Percentiles rank a stretch among this genome's conserved stretches.
phyloP scores from a whole-genome alignment of 305 asterid species.

The Fraxinus paxiana region DNA sequence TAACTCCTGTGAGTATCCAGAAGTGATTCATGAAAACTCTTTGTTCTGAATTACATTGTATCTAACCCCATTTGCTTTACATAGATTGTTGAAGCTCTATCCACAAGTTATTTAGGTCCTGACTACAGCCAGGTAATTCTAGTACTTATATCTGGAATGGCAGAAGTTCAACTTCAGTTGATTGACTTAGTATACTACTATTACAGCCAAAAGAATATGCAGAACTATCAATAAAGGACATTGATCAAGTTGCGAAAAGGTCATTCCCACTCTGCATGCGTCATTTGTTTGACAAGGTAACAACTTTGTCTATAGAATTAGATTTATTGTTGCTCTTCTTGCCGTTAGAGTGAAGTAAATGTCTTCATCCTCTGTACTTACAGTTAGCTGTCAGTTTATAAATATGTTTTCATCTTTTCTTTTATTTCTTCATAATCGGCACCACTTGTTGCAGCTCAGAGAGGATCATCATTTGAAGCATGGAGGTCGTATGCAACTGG shows the following conservation, averaged over 20 bases:
- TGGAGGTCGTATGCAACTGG: constrained; percentile 94
- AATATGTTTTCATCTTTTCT: not conserved
- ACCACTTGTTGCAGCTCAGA: constrained; percentile 54
- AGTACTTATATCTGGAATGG: not conserved
- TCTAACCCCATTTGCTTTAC: constrained; percentile 31
- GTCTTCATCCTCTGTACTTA: constrained; percentile 18
- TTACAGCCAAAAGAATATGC: constrained; percentile 65
- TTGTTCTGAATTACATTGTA: constrained; percentile 17
- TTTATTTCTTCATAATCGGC: not conserved
- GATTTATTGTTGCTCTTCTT: constrained; percentile 11
- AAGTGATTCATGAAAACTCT: constrained; percentile 17
- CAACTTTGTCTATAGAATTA: constrained; percentile 12
- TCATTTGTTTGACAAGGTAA: constrained; percentile 82
- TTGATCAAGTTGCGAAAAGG: constrained; percentile 77
- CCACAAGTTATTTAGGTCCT: constrained; percentile 85
- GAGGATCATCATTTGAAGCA: constrained; percentile 99
- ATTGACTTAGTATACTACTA: constrained; percentile 28
- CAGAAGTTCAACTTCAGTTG: constrained; percentile 21
- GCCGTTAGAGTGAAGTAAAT: not conserved
- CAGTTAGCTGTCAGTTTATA: not conserved
- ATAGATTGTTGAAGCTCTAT: constrained; percentile 82
- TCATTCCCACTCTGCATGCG: constrained; percentile 97
- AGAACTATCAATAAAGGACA: constrained; percentile 73
- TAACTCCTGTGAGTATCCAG: constrained; percentile 73
- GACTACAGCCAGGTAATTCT: constrained; percentile 79